phyloP scores from a whole-genome alignment of 768 basidiomycete genomes.

The Tulasnella sp. region DNA sequence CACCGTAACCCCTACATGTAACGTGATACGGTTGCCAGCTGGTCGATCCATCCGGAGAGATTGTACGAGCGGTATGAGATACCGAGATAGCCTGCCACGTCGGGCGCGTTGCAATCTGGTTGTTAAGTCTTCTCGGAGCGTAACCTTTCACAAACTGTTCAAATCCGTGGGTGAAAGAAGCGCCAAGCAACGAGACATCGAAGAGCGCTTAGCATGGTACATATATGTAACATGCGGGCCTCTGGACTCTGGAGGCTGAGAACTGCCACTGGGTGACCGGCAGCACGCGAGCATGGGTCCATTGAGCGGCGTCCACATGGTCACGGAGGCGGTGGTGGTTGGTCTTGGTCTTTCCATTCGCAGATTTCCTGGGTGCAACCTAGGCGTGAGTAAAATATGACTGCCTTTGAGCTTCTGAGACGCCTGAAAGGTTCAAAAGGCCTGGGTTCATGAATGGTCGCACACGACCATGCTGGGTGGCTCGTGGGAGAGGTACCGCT shows the following conservation, averaged over 20 bases:
- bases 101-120: background rate
- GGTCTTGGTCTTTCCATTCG: background rate
- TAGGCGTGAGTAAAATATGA: background rate
- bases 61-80: background rate
- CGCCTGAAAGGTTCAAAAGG: background rate
- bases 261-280: background rate
- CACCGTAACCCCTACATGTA: background rate
- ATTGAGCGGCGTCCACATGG: no score
- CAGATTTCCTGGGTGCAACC: background rate
- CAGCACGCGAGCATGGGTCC: constrained; percentile 7
- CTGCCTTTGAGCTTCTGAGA: background rate
- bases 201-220: background rate
- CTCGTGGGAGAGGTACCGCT: constrained; percentile 7
- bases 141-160: background rate
- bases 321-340: no score
- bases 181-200: background rate
- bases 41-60: background rate
- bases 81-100: background rate
- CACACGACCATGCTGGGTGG: background rate
- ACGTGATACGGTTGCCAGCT: background rate
- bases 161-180: background rate
- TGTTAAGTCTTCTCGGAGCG: background rate
- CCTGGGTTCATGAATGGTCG: background rate
- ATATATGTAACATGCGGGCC: background rate
- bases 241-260: background rate